Evolutionary conservation across 78 protist species (phyloP).

Genomic region (Diacronema lutheri): DNA sequence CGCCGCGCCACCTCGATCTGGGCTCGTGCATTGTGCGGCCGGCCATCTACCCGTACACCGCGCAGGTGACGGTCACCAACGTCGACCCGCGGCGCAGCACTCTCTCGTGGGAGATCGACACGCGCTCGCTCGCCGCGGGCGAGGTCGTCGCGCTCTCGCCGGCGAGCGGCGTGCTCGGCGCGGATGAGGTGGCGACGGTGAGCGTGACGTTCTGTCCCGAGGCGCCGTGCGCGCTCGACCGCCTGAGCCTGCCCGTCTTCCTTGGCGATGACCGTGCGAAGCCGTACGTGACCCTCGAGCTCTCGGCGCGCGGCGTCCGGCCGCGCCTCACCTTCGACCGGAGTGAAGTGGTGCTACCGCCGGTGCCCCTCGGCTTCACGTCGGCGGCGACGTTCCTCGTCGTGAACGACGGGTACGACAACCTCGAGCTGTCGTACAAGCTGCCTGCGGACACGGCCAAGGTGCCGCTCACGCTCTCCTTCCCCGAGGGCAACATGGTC

Average conservation of each 20-base stretch:
- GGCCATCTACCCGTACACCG: not conserved
- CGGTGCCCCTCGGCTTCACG: slow-evolving; percentile 53
- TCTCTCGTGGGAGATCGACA: slow-evolving; percentile 15
- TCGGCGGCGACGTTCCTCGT: slow-evolving; percentile 30
- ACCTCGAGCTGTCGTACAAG: slow-evolving; percentile 31
- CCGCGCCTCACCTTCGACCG: slow-evolving; percentile 59
- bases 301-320: slow-evolving; percentile 25
- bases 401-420: slow-evolving; percentile 65
- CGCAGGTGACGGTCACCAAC: slow-evolving; percentile 36
- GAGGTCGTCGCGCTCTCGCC: slow-evolving; percentile 12
- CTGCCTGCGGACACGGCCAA: slow-evolving; percentile 38
- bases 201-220: slow-evolving; percentile 41
- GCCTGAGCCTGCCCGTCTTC: not conserved
- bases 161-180: slow-evolving; percentile 26
- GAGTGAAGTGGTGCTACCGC: slow-evolving; percentile 55
- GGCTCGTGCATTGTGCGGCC: slow-evolving; percentile 31
- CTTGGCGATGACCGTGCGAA: not conserved
- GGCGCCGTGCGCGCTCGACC: not conserved
- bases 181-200: slow-evolving; percentile 18
- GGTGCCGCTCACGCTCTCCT: slow-evolving; percentile 44
- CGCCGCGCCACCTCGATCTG: slow-evolving; percentile 29
- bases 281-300: not conserved
- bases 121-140: not conserved
- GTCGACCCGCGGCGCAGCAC: not conserved
- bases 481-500: slow-evolving; percentile 56